phyloP scores from a whole-genome alignment of 495 filamentous ascomycete genomes.

The Chaetomium tenue region DNA sequence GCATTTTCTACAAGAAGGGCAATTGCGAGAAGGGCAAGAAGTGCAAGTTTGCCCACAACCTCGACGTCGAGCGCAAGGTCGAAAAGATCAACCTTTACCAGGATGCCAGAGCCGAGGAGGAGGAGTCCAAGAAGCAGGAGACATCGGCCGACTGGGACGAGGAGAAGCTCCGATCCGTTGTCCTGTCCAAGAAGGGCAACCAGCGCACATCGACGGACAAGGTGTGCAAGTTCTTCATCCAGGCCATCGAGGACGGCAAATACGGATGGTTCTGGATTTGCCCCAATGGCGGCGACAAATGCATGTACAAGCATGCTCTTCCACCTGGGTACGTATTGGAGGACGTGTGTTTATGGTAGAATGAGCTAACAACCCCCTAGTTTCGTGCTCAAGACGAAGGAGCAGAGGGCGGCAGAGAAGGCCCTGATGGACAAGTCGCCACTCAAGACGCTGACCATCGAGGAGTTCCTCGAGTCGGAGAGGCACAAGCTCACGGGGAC shows the following conservation, averaged over 20 bases:
- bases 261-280: slow-evolving; percentile 99
- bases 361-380: slow-evolving; percentile 48
- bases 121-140: slow-evolving; percentile 84
- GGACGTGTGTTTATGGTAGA: neutral
- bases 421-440: slow-evolving; percentile 96
- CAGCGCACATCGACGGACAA: slow-evolving; percentile 95
- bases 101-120: slow-evolving; percentile 73
- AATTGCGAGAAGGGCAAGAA: slow-evolving; percentile 95
- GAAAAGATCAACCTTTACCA: slow-evolving; percentile 91
- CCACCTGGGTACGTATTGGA: slow-evolving; percentile 72
- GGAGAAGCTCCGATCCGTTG: slow-evolving; percentile 86
- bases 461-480: slow-evolving; percentile 95
- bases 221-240: slow-evolving; percentile 98
- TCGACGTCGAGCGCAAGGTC: slow-evolving; percentile 81
- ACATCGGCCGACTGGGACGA: slow-evolving; percentile 97
- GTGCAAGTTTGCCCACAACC: slow-evolving; percentile 96
- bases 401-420: slow-evolving; percentile 94
- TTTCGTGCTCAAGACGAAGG: slow-evolving; percentile 96
- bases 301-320: slow-evolving; percentile 96
- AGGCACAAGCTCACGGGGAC: slow-evolving; percentile 87
- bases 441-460: slow-evolving; percentile 87
- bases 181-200: slow-evolving; percentile 95
- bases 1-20: slow-evolving; percentile 93
- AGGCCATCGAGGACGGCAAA: slow-evolving; percentile 95
- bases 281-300: slow-evolving; percentile 95